Conservation (phyloP, 768 basidiomycete genomes). For the Lyophyllum atratum region DNA sequence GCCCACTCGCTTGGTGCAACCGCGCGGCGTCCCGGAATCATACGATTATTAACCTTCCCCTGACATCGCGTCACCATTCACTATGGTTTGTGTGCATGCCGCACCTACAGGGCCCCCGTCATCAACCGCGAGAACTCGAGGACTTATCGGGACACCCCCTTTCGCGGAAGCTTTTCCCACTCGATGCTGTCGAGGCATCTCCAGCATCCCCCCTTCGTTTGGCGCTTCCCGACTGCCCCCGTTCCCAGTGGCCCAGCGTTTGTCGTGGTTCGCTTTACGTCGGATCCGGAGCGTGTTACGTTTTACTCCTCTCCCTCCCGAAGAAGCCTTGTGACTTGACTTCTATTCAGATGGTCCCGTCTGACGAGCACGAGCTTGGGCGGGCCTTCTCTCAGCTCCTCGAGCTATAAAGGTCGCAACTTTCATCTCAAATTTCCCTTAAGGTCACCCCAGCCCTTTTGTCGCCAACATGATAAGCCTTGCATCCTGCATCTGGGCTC, state of each 20-base stretch:
- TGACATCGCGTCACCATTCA: background rate
- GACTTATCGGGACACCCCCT: background rate
- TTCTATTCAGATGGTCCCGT: background rate
- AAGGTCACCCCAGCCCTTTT: background rate
- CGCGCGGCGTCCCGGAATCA: background rate
- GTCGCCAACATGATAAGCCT: conserved; percentile 36
- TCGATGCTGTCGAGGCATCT: background rate
- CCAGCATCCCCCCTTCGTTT: background rate
- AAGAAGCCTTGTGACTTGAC: background rate
- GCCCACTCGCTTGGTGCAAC: background rate
- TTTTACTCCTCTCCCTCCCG: background rate
- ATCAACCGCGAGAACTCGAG: background rate
- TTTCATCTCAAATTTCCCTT: background rate
- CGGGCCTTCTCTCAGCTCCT: background rate
- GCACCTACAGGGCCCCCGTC: background rate
- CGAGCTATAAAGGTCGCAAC: conserved; percentile 10
- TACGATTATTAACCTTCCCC: background rate
- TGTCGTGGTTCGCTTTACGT: background rate
- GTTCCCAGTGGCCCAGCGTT: background rate
- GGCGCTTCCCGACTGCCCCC: background rate
- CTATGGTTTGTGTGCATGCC: background rate
- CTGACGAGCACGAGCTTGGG: background rate
- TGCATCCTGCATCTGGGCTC: conserved; percentile 33
- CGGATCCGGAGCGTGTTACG: background rate
- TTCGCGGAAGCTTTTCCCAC: background rate